Evolutionary conservation across 805 yeast species (phyloP), one percentile per base, ranked within the genome.

Genomic region (Kodamaea kakaduensis): DNA sequence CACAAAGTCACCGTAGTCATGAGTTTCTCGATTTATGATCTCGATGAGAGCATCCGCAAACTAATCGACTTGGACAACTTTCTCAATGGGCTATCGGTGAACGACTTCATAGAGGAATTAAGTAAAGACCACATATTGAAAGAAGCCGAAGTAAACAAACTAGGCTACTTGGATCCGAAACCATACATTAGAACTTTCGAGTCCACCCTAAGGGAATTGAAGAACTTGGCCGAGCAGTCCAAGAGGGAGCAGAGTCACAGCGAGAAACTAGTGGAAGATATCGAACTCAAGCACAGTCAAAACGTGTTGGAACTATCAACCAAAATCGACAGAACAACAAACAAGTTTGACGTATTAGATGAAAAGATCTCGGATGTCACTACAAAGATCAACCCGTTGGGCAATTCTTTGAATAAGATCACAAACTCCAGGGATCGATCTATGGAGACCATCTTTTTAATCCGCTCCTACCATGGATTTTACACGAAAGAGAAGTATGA

Each of bases 161-260:
- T 73, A 20, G 77, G 74, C 33, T 71, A 71, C 50, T 59, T 87
- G 36, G 96, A 93, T 51, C 96, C 97, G 1, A 87, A 86, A 51
- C 97, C 97, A 2, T 93, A 85, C 54, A 90, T 90, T 31, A 75
- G 96, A 46, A 86, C 96, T 0, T 89, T 93, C 56, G 97, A 90
- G 54, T 78, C 89, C 1, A 85, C 93, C 2, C 64, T 88, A 29
- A 70, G 78, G 30, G 90, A 86, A 50, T 64, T 90, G 44, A 75
- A 77, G 48, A 68, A 67, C 32, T 59, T 93, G 27, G 70, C 70
- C 30, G 73, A 69, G 1, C 81, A 81, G 28, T 75, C 88, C 3
- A 53, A 59, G 4, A 54, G 57, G 10, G 70, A 69, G 36, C 80
- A 77, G 43, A 60, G 60, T 3, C 59, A 61, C n/a, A 66, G 79